phyloP scores from a whole-genome alignment of 2,329 filamentous ascomycete species.

The Fusarium algeriense region DNA sequence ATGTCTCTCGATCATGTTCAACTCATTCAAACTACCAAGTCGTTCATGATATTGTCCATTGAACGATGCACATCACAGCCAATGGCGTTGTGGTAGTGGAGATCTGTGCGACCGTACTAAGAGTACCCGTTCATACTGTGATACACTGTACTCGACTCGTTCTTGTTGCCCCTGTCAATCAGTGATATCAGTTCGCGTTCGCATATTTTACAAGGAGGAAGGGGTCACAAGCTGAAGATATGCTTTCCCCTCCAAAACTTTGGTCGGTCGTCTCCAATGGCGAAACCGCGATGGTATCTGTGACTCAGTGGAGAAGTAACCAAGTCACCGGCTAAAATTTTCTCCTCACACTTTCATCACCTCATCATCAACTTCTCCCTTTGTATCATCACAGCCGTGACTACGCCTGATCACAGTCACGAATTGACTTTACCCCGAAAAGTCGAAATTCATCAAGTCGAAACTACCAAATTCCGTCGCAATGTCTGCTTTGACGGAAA shows the following conservation, averaged over 20 bases:
- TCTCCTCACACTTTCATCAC: conserved; percentile 40
- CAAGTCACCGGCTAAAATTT: conserved; percentile 40
- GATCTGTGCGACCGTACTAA: not conserved
- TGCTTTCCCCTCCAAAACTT: conserved; percentile 6
- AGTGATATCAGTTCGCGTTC: conserved; percentile 9
- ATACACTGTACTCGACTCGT: conserved; percentile 17
- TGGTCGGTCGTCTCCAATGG: conserved; percentile 4
- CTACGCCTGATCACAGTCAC: not conserved
- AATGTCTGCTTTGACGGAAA: conserved; percentile 38
- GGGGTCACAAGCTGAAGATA: not conserved
- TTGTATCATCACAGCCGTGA: conserved; percentile 14
- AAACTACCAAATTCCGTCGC: not conserved
- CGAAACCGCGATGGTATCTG: conserved; percentile 10
- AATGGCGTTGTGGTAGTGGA: conserved; percentile 7
- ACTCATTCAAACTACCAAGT: not conserved
- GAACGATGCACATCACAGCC: not conserved
- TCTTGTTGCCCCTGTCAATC: conserved; percentile 21
- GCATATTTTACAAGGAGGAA: conserved; percentile 4
- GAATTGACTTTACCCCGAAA: not conserved
- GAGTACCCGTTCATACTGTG: not conserved
- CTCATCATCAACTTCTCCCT: conserved; percentile 16
- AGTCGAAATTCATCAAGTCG: not conserved
- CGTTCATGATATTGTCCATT: too few relatives aligned
- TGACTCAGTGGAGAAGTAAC: conserved; percentile 43
- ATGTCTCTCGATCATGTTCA: not conserved